Percentiles rank a stretch among this genome's conserved stretches.
These are phyloP conservation scores for Osmanthus fragrans DNA, from an alignment of 257 asterid genomes.

Conservation along the genomic window DNA sequence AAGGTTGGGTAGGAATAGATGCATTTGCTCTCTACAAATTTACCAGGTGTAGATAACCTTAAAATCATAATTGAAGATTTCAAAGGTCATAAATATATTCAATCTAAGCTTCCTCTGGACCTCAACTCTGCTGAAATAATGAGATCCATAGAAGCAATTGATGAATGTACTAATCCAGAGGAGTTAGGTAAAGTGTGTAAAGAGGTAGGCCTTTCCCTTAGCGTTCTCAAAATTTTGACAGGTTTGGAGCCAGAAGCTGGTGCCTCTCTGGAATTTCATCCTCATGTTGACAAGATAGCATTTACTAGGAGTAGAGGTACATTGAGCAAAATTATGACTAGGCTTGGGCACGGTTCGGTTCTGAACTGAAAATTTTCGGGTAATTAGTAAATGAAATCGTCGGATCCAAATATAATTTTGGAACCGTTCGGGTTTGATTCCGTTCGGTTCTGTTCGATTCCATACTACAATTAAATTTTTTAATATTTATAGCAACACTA, in stretches of 20 bases:
- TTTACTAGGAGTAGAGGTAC: constrained; percentile 88
- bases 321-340: constrained; percentile 85
- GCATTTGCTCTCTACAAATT: constrained; percentile 22
- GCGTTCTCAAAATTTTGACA: constrained; percentile 24
- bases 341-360: too few species aligned
- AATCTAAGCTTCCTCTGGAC: constrained; percentile 30
- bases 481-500: too few species aligned
- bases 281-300: constrained; percentile 95
- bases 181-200: constrained; percentile 75
- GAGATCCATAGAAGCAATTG: constrained; percentile 23
- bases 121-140: constrained; percentile 32
- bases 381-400: too few species aligned
- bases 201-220: constrained; percentile 68
- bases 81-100: constrained; percentile 21
- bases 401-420: too few species aligned
- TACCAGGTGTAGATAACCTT: constrained; percentile 23
- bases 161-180: constrained; percentile 13
- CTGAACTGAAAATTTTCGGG: too few species aligned
- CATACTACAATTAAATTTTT: too few species aligned
- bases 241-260: constrained; percentile 92
- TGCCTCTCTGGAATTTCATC: constrained; percentile 91
- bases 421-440: too few species aligned
- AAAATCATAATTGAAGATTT: constrained; percentile 25
- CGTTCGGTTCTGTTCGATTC: too few species aligned
- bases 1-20: constrained; percentile 14